Conservation (phyloP, 1,284 basidiomycete genomes). For the Heliocybe sulcata region DNA sequence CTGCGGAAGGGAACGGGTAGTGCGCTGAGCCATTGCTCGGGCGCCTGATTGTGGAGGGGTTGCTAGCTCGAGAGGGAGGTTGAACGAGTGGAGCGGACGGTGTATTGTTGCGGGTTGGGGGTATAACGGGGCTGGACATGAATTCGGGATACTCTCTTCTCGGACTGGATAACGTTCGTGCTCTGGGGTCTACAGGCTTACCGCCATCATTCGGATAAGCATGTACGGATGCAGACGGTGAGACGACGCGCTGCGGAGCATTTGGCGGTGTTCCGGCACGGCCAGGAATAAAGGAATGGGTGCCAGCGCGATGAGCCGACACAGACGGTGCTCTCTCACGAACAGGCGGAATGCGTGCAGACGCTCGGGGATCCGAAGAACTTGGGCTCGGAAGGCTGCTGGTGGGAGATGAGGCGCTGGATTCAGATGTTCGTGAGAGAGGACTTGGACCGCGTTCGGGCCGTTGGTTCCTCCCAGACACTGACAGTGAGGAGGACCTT, state of each 20-base stretch:
- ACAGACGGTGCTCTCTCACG: not conserved
- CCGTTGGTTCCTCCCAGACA: constrained; percentile 7
- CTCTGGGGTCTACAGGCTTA: not conserved
- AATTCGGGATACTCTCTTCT: not conserved
- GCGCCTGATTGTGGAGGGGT: no score
- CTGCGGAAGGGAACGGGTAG: not conserved
- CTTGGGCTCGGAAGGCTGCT: not conserved
- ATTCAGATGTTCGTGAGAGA: not conserved
- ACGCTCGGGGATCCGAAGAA: not conserved
- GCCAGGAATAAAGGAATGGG: not conserved
- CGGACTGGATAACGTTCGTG: not conserved
- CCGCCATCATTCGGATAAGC: not conserved
- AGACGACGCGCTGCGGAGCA: constrained; percentile 5
- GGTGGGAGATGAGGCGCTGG: not conserved
- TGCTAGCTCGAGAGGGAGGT: constrained; percentile 5
- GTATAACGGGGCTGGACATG: not conserved
- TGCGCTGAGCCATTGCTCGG: no score
- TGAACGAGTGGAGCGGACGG: constrained; percentile 11
- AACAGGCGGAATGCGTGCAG: not conserved
- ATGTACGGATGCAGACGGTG: not conserved
- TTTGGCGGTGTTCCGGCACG: not conserved
- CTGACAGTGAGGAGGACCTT: constrained; percentile 9
- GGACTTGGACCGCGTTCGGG: constrained; percentile 5
- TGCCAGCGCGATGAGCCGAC: not conserved
- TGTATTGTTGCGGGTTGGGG: constrained; percentile 5